Base-by-base conservation (phyloP, 208 protist species). In the Sergeia podlipaevii region DNA sequence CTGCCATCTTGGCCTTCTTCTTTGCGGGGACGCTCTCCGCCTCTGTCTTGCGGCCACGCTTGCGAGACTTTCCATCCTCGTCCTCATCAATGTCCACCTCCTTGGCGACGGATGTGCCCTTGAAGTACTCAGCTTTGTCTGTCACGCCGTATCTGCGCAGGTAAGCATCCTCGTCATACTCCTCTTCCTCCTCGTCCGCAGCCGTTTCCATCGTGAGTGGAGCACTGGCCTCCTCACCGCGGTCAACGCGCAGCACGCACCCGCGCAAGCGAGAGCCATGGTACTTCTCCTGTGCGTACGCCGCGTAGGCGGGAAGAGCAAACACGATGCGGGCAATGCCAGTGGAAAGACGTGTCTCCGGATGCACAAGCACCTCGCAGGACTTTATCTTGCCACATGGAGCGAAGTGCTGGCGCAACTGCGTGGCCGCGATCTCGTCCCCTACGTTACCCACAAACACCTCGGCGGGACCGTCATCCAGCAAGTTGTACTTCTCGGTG, bases 391-490 rank as follows among this genome's bases (percentile, higher is more conserved):
- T 69, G 8, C 89, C 89, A 36, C 89, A 95, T 4, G 67, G 26
- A 1, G 71, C 46, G 45, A 95, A 89, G 68, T 95, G 89, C 43
- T 78, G 60, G 29, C 77, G 80, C 42, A 95, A 77, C 58, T 89
- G 77, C 51, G 72, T 56, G 52, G 75, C 80, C 30, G 89, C 91
- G 47, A 89, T 61, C 55, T 86, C 74, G 4, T 92, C 85, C 24
- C 69, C 74, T 23, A 95, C 26, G 67, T 89, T 89, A 32, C 89
- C 89, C 5, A 95, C 77, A 60, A 83, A 92, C 17, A 95, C 59
- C 60, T 95, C 84, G 5, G 48, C 47, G 6, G 84, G 65, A 36
- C 89, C 89, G 13, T 78, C 43, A 51, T 92, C 89, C 17, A 89
- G 74, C 41, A 89, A 48, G 49, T 95, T 74, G 70, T 92, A 95